Percentiles rank a stretch among this genome's conserved stretches.
phyloP scores from a whole-genome alignment of 805 yeast genomes.

The Nakazawaea anatomiae region DNA sequence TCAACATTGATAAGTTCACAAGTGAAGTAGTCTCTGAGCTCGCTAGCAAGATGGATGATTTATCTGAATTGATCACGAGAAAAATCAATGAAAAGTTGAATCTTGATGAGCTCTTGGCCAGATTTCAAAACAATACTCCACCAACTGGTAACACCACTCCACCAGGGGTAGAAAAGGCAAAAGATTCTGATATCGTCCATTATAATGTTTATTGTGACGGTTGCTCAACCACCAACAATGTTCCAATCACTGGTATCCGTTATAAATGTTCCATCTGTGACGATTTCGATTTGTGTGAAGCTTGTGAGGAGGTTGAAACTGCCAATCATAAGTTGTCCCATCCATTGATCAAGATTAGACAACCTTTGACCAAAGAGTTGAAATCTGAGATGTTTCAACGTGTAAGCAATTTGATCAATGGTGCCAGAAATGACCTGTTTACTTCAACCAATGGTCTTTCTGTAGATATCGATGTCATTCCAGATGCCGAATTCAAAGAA shows the following conservation, averaged over 20 bases:
- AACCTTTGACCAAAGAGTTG: neutral
- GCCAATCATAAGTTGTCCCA: slow-evolving; percentile 19
- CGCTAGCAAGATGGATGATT: slow-evolving; percentile 3
- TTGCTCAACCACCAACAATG: slow-evolving; percentile 15
- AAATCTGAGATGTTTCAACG: neutral
- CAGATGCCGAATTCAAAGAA: neutral
- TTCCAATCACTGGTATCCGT: slow-evolving; percentile 39
- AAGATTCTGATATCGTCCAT: slow-evolving; percentile 11
- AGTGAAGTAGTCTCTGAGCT: slow-evolving; percentile 1
- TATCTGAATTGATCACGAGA: slow-evolving; percentile 1
- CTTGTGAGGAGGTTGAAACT: slow-evolving; percentile 26
- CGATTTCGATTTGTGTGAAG: slow-evolving; percentile 48
- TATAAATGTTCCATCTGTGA: slow-evolving; percentile 46
- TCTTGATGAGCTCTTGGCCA: neutral
- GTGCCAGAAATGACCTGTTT: too few species aligned
- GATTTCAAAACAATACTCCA: neutral
- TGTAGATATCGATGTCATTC: neutral
- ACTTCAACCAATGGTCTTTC: neutral
- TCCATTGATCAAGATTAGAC: slow-evolving; percentile 21
- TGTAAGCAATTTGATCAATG: too few species aligned
- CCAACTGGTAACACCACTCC: neutral
- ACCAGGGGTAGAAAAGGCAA: neutral
- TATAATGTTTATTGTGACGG: slow-evolving; percentile 23
- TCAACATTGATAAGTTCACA: slow-evolving; percentile 3
- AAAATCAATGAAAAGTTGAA: slow-evolving; percentile 6